Conservation (phyloP, 768 basidiomycete genomes). For the Boletellus emodensis region DNA sequence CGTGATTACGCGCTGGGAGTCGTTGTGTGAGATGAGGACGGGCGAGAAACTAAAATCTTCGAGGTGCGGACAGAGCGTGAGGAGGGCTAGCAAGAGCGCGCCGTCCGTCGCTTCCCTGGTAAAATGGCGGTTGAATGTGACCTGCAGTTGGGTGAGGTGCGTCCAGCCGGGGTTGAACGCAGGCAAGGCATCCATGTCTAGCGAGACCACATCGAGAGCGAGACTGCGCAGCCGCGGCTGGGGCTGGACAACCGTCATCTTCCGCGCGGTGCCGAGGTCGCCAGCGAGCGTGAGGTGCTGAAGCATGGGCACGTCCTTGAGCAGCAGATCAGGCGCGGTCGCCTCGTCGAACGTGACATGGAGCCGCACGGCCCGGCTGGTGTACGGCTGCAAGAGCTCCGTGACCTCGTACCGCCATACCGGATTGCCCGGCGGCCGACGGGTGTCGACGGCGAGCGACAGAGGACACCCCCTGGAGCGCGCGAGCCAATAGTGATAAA, state of each 20-base stretch:
- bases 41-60: constrained; percentile 8
- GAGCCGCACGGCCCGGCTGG: constrained; percentile 6
- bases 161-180: constrained; percentile 13
- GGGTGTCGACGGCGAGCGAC: constrained; percentile 19
- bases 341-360: constrained; percentile 11
- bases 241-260: constrained; percentile 8
- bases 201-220: constrained; percentile 3
- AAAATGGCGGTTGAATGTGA: neutral
- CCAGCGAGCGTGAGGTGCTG: constrained; percentile 15
- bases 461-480: constrained; percentile 16
- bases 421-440: constrained; percentile 11
- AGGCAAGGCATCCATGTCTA: neutral
- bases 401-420: constrained; percentile 22
- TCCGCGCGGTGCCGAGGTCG: constrained; percentile 3
- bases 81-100: constrained; percentile 8
- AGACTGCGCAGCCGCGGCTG: constrained; percentile 11
- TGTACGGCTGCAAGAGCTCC: constrained; percentile 20
- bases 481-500: constrained; percentile 20
- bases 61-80: constrained; percentile 19
- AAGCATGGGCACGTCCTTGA: constrained; percentile 17
- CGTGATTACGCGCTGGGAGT: constrained; percentile 2
- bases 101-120: neutral
- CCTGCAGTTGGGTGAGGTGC: constrained; percentile 12
- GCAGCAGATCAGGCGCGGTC: constrained; percentile 10
- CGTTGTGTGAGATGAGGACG: constrained; percentile 1